These are phyloP conservation scores for Stemphylium beticola DNA, from an alignment of 2,329 filamentous ascomycete genomes.

Conservation along the genomic window DNA sequence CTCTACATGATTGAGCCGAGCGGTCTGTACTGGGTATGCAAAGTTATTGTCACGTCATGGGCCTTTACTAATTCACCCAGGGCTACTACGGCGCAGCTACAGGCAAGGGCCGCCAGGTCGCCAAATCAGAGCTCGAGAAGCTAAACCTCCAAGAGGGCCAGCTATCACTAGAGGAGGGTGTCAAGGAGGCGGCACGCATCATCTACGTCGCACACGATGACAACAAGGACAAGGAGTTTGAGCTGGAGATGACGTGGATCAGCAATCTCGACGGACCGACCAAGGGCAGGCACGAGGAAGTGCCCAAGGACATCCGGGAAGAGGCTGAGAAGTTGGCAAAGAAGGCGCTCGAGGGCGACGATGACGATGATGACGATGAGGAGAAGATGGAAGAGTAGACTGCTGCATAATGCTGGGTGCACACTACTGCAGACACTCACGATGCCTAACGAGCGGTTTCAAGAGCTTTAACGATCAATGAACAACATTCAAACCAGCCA, in stretches of 20 bases:
- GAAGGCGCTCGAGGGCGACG: slow-evolving; percentile 85
- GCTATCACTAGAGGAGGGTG: slow-evolving; percentile 81
- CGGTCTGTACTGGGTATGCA: slow-evolving; percentile 83
- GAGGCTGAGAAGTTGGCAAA: slow-evolving; percentile 94
- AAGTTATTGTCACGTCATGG: background rate
- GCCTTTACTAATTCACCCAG: slow-evolving; percentile 44
- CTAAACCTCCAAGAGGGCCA: slow-evolving; percentile 80
- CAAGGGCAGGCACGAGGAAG: slow-evolving; percentile 90
- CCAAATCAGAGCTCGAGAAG: slow-evolving; percentile 98
- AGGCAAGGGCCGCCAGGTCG: slow-evolving; percentile 93
- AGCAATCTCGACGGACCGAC: slow-evolving; percentile 84
- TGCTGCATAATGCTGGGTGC: background rate
- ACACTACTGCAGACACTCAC: slow-evolving; percentile 33
- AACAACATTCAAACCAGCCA: slow-evolving; percentile 9
- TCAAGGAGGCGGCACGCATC: slow-evolving; percentile 95
- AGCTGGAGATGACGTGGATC: slow-evolving; percentile 99
- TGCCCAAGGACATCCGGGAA: slow-evolving; percentile 86
- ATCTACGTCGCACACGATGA: slow-evolving; percentile 98
- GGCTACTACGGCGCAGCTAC: slow-evolving; percentile 98
- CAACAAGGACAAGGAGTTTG: slow-evolving; percentile 99
- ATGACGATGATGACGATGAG: slow-evolving; percentile 71
- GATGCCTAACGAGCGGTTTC: slow-evolving; percentile 34
- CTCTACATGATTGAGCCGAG: slow-evolving; percentile 99
- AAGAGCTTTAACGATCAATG: slow-evolving; percentile 23
- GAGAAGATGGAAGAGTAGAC: slow-evolving; percentile 84